phyloP scores from a whole-genome alignment of 768 basidiomycete genomes.

The Termitomyces sp. region DNA sequence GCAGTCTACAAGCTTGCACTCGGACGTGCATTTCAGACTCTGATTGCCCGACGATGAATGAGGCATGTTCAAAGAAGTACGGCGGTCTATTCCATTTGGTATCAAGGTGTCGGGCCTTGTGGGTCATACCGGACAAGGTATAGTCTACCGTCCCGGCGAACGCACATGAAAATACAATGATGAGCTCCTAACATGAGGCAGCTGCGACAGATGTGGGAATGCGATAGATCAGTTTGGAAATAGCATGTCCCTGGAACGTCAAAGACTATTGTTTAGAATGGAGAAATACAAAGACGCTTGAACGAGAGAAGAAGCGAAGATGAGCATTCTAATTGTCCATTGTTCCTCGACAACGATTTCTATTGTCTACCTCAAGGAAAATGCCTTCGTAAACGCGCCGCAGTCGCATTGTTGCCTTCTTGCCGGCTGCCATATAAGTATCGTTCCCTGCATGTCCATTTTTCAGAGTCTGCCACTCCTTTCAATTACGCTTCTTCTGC shows the following conservation, averaged over 20 bases:
- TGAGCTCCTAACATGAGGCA: neutral
- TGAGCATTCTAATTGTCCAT: slow-evolving; percentile 13
- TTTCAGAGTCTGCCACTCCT: slow-evolving; percentile 8
- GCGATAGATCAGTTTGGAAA: slow-evolving; percentile 1
- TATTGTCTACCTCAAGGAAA: slow-evolving; percentile 13
- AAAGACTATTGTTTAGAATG: slow-evolving; percentile 1
- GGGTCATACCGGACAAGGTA: neutral
- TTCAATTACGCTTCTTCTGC: slow-evolving; percentile 4
- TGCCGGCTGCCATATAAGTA: slow-evolving; percentile 12
- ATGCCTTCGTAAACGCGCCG: neutral
- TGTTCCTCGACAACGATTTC: slow-evolving; percentile 11
- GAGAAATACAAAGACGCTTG: slow-evolving; percentile 4
- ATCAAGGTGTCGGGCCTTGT: slow-evolving; percentile 4
- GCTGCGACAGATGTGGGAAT: slow-evolving; percentile 11
- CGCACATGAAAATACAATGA: slow-evolving; percentile 9
- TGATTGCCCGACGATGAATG: neutral
- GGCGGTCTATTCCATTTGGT: neutral
- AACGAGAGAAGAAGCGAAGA: slow-evolving; percentile 1
- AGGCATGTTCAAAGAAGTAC: neutral
- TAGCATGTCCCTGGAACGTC: neutral
- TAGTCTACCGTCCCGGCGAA: neutral
- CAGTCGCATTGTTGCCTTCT: slow-evolving; percentile 8
- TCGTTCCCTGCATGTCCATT: neutral
- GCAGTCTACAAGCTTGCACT: neutral
- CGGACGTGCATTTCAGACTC: neutral